Evolutionary conservation across 2,329 filamentous ascomycete species (phyloP), one percentile per base, ranked within the genome.

Genomic region (Fonsecaea monophora): DNA sequence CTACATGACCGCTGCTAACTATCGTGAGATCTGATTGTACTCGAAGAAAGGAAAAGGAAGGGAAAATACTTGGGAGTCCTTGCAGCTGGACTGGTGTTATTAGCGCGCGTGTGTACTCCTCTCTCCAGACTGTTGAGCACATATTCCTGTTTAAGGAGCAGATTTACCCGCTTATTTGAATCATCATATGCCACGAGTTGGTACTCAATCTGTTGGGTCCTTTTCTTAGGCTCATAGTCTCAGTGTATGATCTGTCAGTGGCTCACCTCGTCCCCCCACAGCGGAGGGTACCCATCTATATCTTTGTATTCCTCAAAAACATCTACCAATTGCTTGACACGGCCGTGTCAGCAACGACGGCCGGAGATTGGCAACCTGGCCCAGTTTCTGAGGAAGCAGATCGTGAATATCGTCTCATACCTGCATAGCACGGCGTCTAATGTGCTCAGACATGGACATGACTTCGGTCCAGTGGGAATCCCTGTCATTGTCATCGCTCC

Each of bases 251-350:
- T 60, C 30, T 13, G 30, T 25, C 15, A n/a, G 25, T 3, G 6
- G 50, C 76, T 73, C 82, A 96, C 94, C 90, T 98, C 94, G 77
- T 98, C 94, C 74, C 94, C 94, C 94, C 94, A 98, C 18, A 97
- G 85, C 75, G 98, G 82, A 63, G 91, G 93, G 86, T 97, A 94
- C 67, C 91, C 86, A 79, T 97, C 94, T 80, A 97, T 97, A 68
- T 90, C 90, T 80, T 94, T 96, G 64, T 93, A 92, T 77, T 92
- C 90, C 72, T 91, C 91, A 94, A 94, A 98, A 72, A 96, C 96
- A 71, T 93, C 91, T 54, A 98, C 85, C 40, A 98, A 81, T 96
- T 98, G 94, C 94, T 97, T 76, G 58, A 71, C 7, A 54, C 5
- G 64, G 78, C 60, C 78, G 72, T 58, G 34, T 21, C 54, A 57